Evolutionary conservation across 2,329 filamentous ascomycete species (phyloP).

Genomic region (Blastomyces gilchristii): DNA sequence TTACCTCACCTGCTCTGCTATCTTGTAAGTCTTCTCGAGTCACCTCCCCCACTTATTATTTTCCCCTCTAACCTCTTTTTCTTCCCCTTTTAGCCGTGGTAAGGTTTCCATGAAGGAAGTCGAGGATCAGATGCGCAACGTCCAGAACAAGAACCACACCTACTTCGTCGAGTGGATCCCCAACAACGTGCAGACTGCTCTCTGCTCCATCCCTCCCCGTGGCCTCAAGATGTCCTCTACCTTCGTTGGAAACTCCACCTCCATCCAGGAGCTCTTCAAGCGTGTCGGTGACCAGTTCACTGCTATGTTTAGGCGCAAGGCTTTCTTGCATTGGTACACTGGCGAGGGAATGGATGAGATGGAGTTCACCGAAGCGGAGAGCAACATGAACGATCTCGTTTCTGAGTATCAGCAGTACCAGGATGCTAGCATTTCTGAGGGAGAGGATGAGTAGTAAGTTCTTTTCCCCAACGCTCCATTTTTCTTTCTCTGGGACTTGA

Average conservation of each 20-base stretch:
- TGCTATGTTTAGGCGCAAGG: slow-evolving; percentile 99
- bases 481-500: not conserved
- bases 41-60: not conserved
- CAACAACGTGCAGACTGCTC: slow-evolving; percentile 99
- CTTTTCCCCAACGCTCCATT: slow-evolving; percentile 7
- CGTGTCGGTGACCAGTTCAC: slow-evolving; percentile 99
- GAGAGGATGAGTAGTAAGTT: slow-evolving; percentile 75
- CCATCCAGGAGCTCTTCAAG: slow-evolving; percentile 99
- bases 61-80: not conserved
- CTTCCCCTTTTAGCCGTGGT: slow-evolving; percentile 57
- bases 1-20: slow-evolving; percentile 98
- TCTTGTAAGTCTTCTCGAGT: slow-evolving; percentile 54
- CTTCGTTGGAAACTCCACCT: slow-evolving; percentile 98
- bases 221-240: slow-evolving; percentile 99
- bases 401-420: slow-evolving; percentile 99
- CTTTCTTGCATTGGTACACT: slow-evolving; percentile 99
- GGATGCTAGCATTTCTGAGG: slow-evolving; percentile 94
- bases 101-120: slow-evolving; percentile 99
- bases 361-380: slow-evolving; percentile 99
- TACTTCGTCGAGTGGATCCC: slow-evolving; percentile 99
- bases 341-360: slow-evolving; percentile 99
- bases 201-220: slow-evolving; percentile 96
- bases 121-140: slow-evolving; percentile 99
- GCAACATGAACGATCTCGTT: slow-evolving; percentile 99
- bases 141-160: slow-evolving; percentile 98